Evolutionary conservation across 2,329 filamentous ascomycete species (phyloP), one percentile per base, ranked within the genome.

Genomic region (Leptographium wingfieldii): DNA sequence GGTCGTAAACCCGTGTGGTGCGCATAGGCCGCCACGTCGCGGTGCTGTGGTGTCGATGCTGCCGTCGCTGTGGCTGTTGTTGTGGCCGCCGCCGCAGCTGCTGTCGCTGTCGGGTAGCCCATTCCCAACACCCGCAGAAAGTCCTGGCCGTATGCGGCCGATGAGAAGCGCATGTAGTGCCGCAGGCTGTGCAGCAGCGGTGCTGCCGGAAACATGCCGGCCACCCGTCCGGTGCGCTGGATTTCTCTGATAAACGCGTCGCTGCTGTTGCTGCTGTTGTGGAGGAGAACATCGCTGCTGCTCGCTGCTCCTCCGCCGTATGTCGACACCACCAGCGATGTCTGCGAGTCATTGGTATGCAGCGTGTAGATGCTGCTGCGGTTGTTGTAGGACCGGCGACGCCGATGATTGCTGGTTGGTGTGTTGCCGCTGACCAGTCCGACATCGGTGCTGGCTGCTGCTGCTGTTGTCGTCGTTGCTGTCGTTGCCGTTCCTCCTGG

Each of bases 121-220:
- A 87, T 84, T 2, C 83, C 83, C 73, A 86, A 76, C 27, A 85
- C 74, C 59, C 80, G 80, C 55, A 87, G 74, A 62, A 87, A 86
- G 54, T 78, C 77, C 0, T 81, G 82, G 0, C 84, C 84, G 60
- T 87, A 87, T 0, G 82, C 82, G 0, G 84, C 84, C 1, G 84
- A 86, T 1, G 84, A 83, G 66, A 85, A 87, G 3, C 81, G 77
- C 73, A 86, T 84, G 63, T 85, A 87, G 43, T 84, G 76, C 3
- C 79, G 80, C 29, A 86, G 81, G 66, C 85, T 87, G 38, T 77
- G 75, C 11, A 86, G 72, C 9, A 87, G 73, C 64, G 85, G 83
- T 38, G 77, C 77, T 5, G 74, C 70, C 0, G 84, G 84, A 57
- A 86, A 86, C 56, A 82, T 76, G 1, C 81, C 81, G 40, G 80